A percentile compares a stretch with the other conserved stretches of the same genome.
phyloP scores from a whole-genome alignment of 306 rosid genomes.

The Acacia melanoxylon region DNA sequence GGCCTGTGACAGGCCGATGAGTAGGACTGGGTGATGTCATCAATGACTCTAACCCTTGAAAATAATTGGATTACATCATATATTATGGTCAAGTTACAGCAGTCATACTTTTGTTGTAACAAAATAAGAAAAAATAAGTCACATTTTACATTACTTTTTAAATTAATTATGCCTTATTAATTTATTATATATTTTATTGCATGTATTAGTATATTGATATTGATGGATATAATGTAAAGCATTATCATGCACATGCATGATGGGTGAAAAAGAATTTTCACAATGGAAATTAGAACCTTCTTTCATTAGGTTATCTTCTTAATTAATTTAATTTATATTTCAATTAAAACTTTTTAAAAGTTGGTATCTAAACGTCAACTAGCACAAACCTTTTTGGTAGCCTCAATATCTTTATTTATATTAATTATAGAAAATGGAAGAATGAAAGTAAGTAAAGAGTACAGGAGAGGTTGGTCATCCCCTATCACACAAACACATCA shows the following conservation, averaged over 20 bases:
- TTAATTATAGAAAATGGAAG: background rate
- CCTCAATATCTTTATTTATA: background rate
- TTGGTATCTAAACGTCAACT: background rate
- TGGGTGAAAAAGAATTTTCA: background rate
- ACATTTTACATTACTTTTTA: background rate
- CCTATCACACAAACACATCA: conserved; percentile 22
- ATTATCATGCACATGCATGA: background rate
- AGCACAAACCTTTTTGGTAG: background rate
- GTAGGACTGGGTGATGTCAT: no score
- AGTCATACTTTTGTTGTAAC: no score
- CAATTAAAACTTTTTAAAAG: background rate
- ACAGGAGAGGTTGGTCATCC: conserved; percentile 42
- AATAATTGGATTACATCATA: no score
- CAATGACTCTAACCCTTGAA: no score
- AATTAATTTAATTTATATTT: background rate
- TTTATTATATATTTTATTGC: background rate
- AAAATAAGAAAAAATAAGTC: background rate
- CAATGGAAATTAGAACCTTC: background rate
- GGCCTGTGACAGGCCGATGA: no score
- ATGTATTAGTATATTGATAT: background rate
- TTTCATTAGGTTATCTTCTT: background rate
- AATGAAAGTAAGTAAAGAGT: background rate
- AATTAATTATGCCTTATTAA: background rate
- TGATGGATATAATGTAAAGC: background rate
- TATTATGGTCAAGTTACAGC: no score